phyloP scores from a whole-genome alignment of 371 early-diverging fungal species.

The Catenaria anguillulae region DNA sequence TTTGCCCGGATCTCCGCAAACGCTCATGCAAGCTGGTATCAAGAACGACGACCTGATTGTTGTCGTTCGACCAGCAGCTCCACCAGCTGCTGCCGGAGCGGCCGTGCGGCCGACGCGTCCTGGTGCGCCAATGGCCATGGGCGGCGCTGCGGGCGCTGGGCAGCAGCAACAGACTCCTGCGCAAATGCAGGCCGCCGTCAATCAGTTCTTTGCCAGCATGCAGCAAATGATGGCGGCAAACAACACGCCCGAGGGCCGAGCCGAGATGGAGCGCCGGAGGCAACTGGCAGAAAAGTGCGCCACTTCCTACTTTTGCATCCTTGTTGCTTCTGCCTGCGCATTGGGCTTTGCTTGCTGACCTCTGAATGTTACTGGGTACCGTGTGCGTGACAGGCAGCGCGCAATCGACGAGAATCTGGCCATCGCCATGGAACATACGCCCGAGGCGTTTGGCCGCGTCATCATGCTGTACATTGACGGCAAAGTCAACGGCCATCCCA shows the following conservation, averaged over 20 bases:
- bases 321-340: no score
- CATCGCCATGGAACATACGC: constrained; percentile 85
- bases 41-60: constrained; percentile 59
- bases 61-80: no score
- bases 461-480: constrained; percentile 80
- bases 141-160: constrained; percentile 17
- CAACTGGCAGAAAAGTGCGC: constrained; percentile 51
- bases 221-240: constrained; percentile 9
- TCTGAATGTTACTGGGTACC: no score
- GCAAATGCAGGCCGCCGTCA: neutral
- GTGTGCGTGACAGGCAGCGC: constrained; percentile 66
- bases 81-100: constrained; percentile 15
- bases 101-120: neutral
- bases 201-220: constrained; percentile 18
- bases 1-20: constrained; percentile 41
- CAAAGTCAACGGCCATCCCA: constrained; percentile 66
- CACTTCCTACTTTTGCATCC: no score
- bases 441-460: constrained; percentile 83
- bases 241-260: no score
- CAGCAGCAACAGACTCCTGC: neutral
- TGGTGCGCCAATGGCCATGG: constrained; percentile 4
- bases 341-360: no score
- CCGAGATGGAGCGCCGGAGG: neutral
- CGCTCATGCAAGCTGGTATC: constrained; percentile 48
- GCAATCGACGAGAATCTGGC: constrained; percentile 75